Evolutionary conservation across 805 yeast species (phyloP), one percentile per base, ranked within the genome.

Genomic region (Kodamaea kaohsiungensis): DNA sequence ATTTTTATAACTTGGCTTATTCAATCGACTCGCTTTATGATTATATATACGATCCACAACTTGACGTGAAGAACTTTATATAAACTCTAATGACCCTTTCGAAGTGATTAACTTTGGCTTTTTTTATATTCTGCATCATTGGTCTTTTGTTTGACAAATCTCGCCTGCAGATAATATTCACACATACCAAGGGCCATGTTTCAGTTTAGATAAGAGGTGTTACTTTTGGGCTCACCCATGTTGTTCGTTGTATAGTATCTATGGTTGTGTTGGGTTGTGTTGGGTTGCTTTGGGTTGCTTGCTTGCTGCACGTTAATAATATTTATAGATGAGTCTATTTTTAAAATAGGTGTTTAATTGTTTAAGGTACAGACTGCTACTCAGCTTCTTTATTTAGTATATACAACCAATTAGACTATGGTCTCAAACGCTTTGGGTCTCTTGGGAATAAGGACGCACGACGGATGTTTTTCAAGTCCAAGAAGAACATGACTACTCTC

Each of bases 371-470:
- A 30, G 33, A 6, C 33, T 27, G n/a, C n/a, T n/a, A n/a, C n/a
- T n/a, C n/a, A 27, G 3, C 10, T 30, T 30, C 35, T 12, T 30
- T 5, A 30, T 30, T 45, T 18, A 10, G 27, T 25, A 45, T 25
- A 22, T 6, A 22, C 6, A 22, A n/a, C n/a, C 25, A 4, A 22
- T 22, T 22, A 4, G 35, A 16, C 59, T 62, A 88, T 80, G 99
- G 99, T 70, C 89, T 85, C 67, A 95, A 79, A 78, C 99, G 87
- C 73, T 77, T 87, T 61, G 99, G 99, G 75, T 95, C 99, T 80
- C 99, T 89, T 70, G 99, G 99, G 95, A 95, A 95, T 70, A 93
- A 78, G 10, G 97, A 88, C n/a, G 99, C 98, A 71, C 99, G 87
- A 76, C 99, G 88, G 63, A 95, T 95, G 79, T 95, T 95, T 80